phyloP scores from a whole-genome alignment of 495 filamentous ascomycete genomes.

The Penicillium odoratum region DNA sequence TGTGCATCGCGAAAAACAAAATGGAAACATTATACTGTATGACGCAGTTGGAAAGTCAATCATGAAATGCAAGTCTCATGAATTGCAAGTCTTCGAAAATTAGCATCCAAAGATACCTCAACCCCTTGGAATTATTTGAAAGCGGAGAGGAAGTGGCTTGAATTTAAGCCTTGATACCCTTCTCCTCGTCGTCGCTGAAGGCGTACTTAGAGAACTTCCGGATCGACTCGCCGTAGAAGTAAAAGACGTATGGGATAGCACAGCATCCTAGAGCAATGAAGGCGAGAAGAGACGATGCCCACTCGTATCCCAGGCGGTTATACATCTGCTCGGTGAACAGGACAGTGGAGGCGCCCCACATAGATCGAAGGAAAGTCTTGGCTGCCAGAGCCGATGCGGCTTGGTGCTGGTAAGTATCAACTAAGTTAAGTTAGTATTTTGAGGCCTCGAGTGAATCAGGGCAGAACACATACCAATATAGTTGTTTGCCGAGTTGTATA shows the following conservation, averaged over 20 bases:
- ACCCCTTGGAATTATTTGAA: neutral
- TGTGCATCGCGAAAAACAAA: neutral
- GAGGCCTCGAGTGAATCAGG: neutral
- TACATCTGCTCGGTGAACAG: slow-evolving; percentile 86
- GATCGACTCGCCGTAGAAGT: slow-evolving; percentile 69
- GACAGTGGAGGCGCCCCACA: slow-evolving; percentile 75
- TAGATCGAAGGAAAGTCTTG: slow-evolving; percentile 75
- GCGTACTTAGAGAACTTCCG: slow-evolving; percentile 64
- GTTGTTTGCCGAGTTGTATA: slow-evolving; percentile 84
- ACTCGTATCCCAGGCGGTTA: slow-evolving; percentile 66
- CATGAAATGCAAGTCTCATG: neutral
- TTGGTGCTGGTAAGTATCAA: slow-evolving; percentile 82
- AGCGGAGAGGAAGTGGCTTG: neutral
- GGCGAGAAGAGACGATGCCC: slow-evolving; percentile 69
- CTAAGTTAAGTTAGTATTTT: slow-evolving; percentile 34
- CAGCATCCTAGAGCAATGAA: slow-evolving; percentile 74
- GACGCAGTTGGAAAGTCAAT: neutral
- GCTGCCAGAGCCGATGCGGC: slow-evolving; percentile 84
- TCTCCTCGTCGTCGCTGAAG: slow-evolving; percentile 56
- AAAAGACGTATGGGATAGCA: slow-evolving; percentile 75
- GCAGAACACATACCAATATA: slow-evolving; percentile 53
- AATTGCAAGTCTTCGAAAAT: neutral
- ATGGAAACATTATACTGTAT: neutral
- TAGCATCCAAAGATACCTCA: neutral
- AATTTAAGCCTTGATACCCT: slow-evolving; percentile 28